Conservation (phyloP, 139 green algal genomes). For the Diplosphaera chodatii region DNA sequence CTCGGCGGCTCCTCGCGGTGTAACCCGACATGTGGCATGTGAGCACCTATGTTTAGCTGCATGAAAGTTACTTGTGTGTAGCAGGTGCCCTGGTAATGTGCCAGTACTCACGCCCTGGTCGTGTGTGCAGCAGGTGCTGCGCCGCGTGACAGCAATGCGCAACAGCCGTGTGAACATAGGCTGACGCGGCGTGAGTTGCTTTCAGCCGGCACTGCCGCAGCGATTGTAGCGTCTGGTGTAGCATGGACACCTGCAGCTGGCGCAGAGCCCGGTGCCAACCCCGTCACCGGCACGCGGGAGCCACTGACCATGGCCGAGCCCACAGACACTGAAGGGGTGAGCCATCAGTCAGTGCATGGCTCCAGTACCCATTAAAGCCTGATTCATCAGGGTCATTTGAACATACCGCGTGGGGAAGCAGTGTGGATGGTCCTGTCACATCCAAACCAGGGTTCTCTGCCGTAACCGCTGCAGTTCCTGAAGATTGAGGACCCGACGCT, state of each 20-base stretch:
- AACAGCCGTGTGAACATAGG: not conserved
- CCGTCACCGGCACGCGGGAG: not conserved
- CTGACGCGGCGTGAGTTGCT: not conserved
- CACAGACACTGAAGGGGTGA: not conserved
- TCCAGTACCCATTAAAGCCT: too few species aligned
- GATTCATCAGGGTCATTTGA: too few species aligned
- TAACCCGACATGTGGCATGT: not conserved
- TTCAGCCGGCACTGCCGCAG: not conserved
- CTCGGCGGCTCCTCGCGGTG: not conserved
- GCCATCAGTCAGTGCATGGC: too few species aligned
- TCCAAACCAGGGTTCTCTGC: too few species aligned
- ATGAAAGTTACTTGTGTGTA: too few species aligned
- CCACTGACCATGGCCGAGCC: not conserved
- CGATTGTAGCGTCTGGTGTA: not conserved
- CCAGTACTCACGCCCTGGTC: too few species aligned
- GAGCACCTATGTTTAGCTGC: too few species aligned
- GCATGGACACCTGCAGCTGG: not conserved
- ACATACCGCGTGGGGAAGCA: too few species aligned
- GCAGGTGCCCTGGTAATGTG: too few species aligned
- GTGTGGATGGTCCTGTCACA: too few species aligned
- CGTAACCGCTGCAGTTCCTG: too few species aligned
- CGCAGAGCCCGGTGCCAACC: not conserved
- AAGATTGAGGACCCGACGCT: slow-evolving; percentile 55
- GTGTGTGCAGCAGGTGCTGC: not conserved
- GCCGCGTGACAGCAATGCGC: not conserved